phyloP scores from a whole-genome alignment of 2,329 filamentous ascomycete species.

The Pochonia chlamydosporia region DNA sequence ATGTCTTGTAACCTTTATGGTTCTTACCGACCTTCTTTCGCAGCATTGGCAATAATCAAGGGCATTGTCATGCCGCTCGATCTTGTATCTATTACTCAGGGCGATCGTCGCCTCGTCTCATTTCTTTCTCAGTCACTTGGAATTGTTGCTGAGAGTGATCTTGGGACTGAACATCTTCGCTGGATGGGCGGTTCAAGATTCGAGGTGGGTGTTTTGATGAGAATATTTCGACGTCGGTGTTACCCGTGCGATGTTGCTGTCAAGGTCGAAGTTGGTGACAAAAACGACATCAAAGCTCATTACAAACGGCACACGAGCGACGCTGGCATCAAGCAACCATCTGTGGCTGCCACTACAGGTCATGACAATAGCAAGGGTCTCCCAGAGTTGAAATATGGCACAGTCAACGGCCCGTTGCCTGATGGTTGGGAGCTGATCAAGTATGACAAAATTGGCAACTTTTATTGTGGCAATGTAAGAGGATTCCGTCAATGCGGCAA shows the following conservation, averaged over 20 bases:
- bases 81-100: constrained; percentile 82
- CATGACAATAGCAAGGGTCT: constrained; percentile 45
- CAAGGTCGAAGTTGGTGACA: constrained; percentile 74
- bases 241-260: constrained; percentile 89
- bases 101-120: constrained; percentile 65
- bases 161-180: constrained; percentile 83
- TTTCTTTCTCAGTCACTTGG: constrained; percentile 90
- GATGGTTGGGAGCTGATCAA: constrained; percentile 69
- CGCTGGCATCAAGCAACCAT: constrained; percentile 8
- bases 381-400: constrained; percentile 73
- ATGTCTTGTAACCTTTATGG: constrained; percentile 88
- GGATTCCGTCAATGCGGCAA: no score
- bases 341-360: not conserved
- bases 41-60: constrained; percentile 81
- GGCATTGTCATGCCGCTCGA: constrained; percentile 80
- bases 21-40: constrained; percentile 66
- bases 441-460: constrained; percentile 77
- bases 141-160: constrained; percentile 82
- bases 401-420: constrained; percentile 70
- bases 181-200: constrained; percentile 91
- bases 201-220: constrained; percentile 73
- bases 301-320: constrained; percentile 51
- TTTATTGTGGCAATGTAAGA: constrained; percentile 82
- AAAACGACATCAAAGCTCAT: constrained; percentile 65
- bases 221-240: constrained; percentile 67